phyloP scores from a whole-genome alignment of 805 yeast genomes.

The Candida vaughaniae region DNA sequence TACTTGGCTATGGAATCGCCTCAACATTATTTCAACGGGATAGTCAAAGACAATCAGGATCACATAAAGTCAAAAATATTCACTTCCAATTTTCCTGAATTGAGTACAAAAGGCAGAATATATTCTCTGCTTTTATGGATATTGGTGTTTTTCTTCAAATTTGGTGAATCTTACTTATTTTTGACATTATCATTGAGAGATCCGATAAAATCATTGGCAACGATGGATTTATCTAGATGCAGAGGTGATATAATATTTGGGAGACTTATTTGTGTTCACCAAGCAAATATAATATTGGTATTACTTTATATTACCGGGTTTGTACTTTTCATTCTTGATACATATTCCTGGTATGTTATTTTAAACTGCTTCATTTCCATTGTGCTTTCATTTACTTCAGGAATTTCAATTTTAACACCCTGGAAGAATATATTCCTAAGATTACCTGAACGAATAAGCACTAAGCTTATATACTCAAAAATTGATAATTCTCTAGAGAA shows the following conservation, averaged over 20 bases:
- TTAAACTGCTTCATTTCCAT: slow-evolving; percentile 36
- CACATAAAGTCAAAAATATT: slow-evolving; percentile 15
- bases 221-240: slow-evolving; percentile 27
- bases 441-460: slow-evolving; percentile 33
- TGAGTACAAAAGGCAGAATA: slow-evolving; percentile 19
- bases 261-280: slow-evolving; percentile 24
- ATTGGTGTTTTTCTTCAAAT: slow-evolving; percentile 31
- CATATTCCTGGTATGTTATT: slow-evolving; percentile 41
- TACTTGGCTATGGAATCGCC: slow-evolving; percentile 31
- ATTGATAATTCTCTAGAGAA: slow-evolving; percentile 2
- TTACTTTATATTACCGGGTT: slow-evolving; percentile 27
- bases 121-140: slow-evolving; percentile 30
- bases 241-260: slow-evolving; percentile 26
- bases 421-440: slow-evolving; percentile 36
- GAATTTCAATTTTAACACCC: slow-evolving; percentile 36
- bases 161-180: slow-evolving; percentile 36
- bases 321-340: slow-evolving; percentile 36
- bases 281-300: slow-evolving; percentile 24
- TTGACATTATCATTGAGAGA: slow-evolving; percentile 35
- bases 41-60: slow-evolving; percentile 9
- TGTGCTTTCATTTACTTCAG: slow-evolving; percentile 28
- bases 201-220: slow-evolving; percentile 29
- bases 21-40: slow-evolving; percentile 17
- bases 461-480: slow-evolving; percentile 21
- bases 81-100: slow-evolving; percentile 24